phyloP scores from a whole-genome alignment of 306 rosid species.

The Corylus heterophylla region DNA sequence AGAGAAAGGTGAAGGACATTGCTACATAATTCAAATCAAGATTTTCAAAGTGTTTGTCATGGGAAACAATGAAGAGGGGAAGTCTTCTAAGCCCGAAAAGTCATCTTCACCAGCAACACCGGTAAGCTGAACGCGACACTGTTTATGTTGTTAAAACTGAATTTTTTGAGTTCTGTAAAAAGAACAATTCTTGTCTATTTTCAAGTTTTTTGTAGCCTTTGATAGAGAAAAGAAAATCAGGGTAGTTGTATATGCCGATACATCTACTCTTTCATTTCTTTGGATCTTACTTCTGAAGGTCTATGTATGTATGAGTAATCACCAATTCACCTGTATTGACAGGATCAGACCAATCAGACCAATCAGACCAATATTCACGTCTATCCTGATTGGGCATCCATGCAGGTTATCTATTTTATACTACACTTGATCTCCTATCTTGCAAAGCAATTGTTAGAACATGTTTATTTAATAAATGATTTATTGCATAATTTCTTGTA shows the following conservation, averaged over 20 bases:
- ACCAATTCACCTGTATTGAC: constrained; percentile 20
- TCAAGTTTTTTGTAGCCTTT: constrained; percentile 11
- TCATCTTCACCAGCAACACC: constrained; percentile 62
- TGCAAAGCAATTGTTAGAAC: background rate
- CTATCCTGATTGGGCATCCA: constrained; percentile 92
- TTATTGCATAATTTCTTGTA: background rate
- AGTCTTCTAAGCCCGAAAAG: constrained; percentile 59
- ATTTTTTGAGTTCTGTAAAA: background rate
- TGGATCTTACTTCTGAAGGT: background rate
- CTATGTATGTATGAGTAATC: background rate
- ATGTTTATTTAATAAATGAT: constrained; percentile 2
- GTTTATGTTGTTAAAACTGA: background rate
- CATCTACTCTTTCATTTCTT: background rate
- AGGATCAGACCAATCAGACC: constrained; percentile 63
- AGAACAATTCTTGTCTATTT: background rate
- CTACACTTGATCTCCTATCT: constrained; percentile 10
- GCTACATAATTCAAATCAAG: background rate
- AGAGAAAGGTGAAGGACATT: constrained; percentile 23
- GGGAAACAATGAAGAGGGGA: constrained; percentile 81
- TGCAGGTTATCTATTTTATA: constrained; percentile 69
- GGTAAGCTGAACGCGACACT: constrained; percentile 43
- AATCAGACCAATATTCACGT: constrained; percentile 62
- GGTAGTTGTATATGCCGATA: background rate
- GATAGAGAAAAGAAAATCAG: constrained; percentile 4
- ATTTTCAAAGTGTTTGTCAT: constrained; percentile 37